phyloP scores from a whole-genome alignment of 805 yeast genomes.

The Hanseniaspora singularis region DNA sequence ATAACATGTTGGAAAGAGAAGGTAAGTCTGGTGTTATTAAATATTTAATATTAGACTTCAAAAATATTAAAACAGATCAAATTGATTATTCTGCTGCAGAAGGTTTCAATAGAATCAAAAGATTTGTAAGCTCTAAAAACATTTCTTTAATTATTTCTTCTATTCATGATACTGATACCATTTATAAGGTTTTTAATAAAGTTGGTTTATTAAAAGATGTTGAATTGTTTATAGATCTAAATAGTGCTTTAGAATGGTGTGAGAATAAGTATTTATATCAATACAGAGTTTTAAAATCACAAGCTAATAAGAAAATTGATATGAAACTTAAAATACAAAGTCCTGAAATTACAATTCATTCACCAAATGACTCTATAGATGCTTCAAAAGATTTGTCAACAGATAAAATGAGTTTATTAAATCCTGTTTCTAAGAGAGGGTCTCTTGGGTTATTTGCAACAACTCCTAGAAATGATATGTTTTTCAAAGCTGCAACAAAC shows the following conservation, averaged over 20 bases:
- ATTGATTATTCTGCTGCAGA: constrained; percentile 94
- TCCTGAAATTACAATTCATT: neutral
- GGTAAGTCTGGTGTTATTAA: constrained; percentile 46
- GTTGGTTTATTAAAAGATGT: constrained; percentile 63
- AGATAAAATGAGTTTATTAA: too few relatives aligned
- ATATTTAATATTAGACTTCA: constrained; percentile 74
- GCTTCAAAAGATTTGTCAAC: neutral
- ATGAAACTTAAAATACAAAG: neutral
- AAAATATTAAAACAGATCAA: constrained; percentile 52
- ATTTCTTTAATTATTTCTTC: constrained; percentile 71
- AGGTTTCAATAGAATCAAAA: constrained; percentile 77
- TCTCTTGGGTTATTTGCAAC: constrained; percentile 2
- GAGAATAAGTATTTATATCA: constrained; percentile 67
- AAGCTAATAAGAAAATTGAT: constrained; percentile 15
- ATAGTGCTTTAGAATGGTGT: constrained; percentile 91
- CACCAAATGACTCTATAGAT: constrained; percentile 16
- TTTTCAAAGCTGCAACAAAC: constrained; percentile 32
- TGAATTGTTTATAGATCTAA: constrained; percentile 61
- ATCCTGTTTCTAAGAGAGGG: too few relatives aligned
- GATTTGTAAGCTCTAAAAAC: constrained; percentile 55
- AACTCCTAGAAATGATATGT: constrained; percentile 34
- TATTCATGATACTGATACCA: constrained; percentile 52
- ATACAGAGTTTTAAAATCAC: constrained; percentile 29
- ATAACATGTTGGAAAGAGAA: constrained; percentile 49
- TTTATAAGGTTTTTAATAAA: constrained; percentile 61